These are phyloP conservation scores for Leccinum truebloodii DNA, from an alignment of 768 basidiomycete species.

Conservation along the genomic window DNA sequence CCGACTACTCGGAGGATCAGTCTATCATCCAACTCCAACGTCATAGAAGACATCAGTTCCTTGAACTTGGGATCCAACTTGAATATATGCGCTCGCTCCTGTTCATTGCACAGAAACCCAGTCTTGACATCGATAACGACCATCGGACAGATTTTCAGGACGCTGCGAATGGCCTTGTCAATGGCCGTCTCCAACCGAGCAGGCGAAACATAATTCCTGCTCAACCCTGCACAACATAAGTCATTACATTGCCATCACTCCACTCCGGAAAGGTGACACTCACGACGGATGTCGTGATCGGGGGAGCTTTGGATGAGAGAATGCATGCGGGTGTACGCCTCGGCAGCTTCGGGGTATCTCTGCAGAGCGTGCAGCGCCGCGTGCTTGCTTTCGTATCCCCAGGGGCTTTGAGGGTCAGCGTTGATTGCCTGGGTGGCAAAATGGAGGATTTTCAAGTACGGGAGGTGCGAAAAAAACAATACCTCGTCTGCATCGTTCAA, in stretches of 20 bases:
- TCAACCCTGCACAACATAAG: not conserved
- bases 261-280: not conserved
- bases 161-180: not conserved
- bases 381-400: not conserved
- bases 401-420: not conserved
- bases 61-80: not conserved
- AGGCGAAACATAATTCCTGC: not conserved
- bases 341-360: not conserved
- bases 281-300: not conserved
- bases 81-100: not conserved
- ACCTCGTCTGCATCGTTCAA: not conserved
- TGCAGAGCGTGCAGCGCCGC: not conserved
- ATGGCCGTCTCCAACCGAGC: not conserved
- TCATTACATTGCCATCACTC: not conserved
- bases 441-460: not conserved
- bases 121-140: not conserved
- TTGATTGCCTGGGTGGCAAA: not conserved
- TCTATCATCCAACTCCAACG: not conserved
- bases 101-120: not conserved
- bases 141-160: not conserved
- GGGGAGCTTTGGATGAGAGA: not conserved
- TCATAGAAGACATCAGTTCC: not conserved
- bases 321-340: not conserved
- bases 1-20: not conserved
- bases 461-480: not conserved